Evolutionary conservation across 2,329 filamentous ascomycete genomes (phyloP).

Genomic region (Pseudocercospora ulei): DNA sequence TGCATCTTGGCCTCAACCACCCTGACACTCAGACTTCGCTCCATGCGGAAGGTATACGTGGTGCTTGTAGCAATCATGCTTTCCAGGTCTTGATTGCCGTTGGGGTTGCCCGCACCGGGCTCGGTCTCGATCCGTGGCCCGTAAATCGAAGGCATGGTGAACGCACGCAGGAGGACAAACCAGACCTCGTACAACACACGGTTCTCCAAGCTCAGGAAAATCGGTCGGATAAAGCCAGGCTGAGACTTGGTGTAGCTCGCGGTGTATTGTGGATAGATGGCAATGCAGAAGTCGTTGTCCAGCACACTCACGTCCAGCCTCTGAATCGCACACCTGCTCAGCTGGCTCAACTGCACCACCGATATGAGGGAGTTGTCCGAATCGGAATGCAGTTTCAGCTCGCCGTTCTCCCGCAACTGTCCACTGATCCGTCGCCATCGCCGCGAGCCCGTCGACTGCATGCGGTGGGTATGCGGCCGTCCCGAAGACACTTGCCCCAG

Average conservation of each 20-base stretch:
- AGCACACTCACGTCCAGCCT: slow-evolving; percentile 81
- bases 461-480: slow-evolving; percentile 45
- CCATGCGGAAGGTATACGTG: slow-evolving; percentile 57
- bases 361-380: slow-evolving; percentile 71
- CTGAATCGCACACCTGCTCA: slow-evolving; percentile 84
- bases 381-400: slow-evolving; percentile 82
- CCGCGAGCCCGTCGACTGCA: slow-evolving; percentile 49
- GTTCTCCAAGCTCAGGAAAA: slow-evolving; percentile 79
- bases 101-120: slow-evolving; percentile 18
- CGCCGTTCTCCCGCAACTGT: slow-evolving; percentile 87
- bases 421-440: slow-evolving; percentile 85
- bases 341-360: slow-evolving; percentile 74
- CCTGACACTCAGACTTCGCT: slow-evolving; percentile 50
- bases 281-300: slow-evolving; percentile 87
- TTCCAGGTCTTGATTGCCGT: slow-evolving; percentile 20
- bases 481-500: slow-evolving; percentile 22
- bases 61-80: slow-evolving; percentile 34
- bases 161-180: slow-evolving; percentile 84
- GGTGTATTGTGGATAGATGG: slow-evolving; percentile 88
- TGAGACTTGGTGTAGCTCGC: slow-evolving; percentile 57
- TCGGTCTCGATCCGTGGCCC: slow-evolving; percentile 41
- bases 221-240: slow-evolving; percentile 66
- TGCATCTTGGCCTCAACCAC: slow-evolving; percentile 54
- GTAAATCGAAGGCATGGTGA: slow-evolving; percentile 85
- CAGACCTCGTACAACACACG: slow-evolving; percentile 92